Conservation (phyloP, 169 alveolate species). For the Eimeria zaria region DNA sequence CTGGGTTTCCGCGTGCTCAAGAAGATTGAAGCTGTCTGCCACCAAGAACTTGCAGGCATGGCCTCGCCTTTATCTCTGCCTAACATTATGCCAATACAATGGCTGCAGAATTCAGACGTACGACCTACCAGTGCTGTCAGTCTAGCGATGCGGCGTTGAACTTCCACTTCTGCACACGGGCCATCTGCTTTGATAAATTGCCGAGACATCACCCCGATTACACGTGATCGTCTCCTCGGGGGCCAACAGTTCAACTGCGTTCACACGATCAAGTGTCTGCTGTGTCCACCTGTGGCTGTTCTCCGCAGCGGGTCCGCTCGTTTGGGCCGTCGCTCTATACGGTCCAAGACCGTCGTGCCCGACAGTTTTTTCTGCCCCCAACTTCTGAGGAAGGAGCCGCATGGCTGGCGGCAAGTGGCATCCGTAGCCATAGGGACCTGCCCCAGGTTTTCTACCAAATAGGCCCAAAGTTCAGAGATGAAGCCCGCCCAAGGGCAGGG, state of each 20-base stretch:
- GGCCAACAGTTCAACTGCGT: background rate
- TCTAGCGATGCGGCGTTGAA: background rate
- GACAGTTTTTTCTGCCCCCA: slow-evolving; percentile 60
- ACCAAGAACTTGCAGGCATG: slow-evolving; percentile 46
- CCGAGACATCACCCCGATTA: background rate
- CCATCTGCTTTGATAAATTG: too few relatives aligned
- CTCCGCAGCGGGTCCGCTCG: slow-evolving; percentile 55
- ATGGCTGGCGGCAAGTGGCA: slow-evolving; percentile 45
- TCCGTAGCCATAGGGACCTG: slow-evolving; percentile 60
- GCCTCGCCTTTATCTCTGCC: slow-evolving; percentile 55
- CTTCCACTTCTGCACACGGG: too few relatives aligned
- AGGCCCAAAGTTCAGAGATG: slow-evolving; percentile 66
- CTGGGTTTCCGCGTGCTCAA: slow-evolving; percentile 66
- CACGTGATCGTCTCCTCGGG: background rate
- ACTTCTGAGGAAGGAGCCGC: slow-evolving; percentile 72
- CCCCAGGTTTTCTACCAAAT: slow-evolving; percentile 51
- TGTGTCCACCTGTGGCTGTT: background rate
- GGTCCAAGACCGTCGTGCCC: slow-evolving; percentile 49
- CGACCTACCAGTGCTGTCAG: background rate
- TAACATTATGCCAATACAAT: slow-evolving; percentile 50
- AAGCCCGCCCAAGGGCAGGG: slow-evolving; percentile 66
- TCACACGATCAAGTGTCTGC: background rate
- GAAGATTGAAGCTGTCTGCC: slow-evolving; percentile 61
- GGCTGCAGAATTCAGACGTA: slow-evolving; percentile 57
- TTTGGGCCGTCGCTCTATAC: slow-evolving; percentile 53